Conservation (phyloP, 2,329 filamentous ascomycete species). For the Colletotrichum noveboracense region DNA sequence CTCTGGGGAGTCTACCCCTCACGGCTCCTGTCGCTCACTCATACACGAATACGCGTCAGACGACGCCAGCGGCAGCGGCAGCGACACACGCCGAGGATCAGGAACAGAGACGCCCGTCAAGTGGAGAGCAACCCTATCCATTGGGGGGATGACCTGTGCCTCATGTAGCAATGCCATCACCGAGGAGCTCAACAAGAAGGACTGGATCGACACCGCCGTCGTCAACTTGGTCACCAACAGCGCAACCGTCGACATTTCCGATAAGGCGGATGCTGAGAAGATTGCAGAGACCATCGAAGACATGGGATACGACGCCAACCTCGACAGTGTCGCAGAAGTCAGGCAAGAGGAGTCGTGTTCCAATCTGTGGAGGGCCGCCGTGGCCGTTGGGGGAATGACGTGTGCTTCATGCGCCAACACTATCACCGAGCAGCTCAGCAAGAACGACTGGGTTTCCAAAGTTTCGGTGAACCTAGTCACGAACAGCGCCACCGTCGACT, state of each 20-base stretch:
- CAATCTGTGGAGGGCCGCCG: slow-evolving; percentile 53
- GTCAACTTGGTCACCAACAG: slow-evolving; percentile 74
- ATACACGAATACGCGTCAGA: neutral
- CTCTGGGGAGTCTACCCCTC: slow-evolving; percentile 16
- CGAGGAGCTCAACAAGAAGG: slow-evolving; percentile 59
- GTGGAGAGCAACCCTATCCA: slow-evolving; percentile 60
- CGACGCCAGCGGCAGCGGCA: neutral
- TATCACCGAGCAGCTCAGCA: slow-evolving; percentile 64
- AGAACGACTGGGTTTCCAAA: slow-evolving; percentile 57
- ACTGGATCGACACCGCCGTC: slow-evolving; percentile 61
- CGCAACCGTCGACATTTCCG: slow-evolving; percentile 62
- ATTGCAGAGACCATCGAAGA: slow-evolving; percentile 59
- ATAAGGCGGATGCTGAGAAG: slow-evolving; percentile 32
- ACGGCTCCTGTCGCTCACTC: neutral
- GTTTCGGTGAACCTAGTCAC: slow-evolving; percentile 62
- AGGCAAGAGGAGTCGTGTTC: slow-evolving; percentile 49
- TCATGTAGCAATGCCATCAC: slow-evolving; percentile 71
- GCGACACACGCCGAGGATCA: neutral
- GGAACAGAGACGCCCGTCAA: neutral
- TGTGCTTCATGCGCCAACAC: slow-evolving; percentile 72
- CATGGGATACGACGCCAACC: slow-evolving; percentile 68
- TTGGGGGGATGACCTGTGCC: slow-evolving; percentile 78
- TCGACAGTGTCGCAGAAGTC: slow-evolving; percentile 55
- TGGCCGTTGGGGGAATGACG: slow-evolving; percentile 76
- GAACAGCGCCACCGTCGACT: slow-evolving; percentile 63